Conservation (phyloP, 208 protist genomes). For the Leishmania aethiopica region DNA sequence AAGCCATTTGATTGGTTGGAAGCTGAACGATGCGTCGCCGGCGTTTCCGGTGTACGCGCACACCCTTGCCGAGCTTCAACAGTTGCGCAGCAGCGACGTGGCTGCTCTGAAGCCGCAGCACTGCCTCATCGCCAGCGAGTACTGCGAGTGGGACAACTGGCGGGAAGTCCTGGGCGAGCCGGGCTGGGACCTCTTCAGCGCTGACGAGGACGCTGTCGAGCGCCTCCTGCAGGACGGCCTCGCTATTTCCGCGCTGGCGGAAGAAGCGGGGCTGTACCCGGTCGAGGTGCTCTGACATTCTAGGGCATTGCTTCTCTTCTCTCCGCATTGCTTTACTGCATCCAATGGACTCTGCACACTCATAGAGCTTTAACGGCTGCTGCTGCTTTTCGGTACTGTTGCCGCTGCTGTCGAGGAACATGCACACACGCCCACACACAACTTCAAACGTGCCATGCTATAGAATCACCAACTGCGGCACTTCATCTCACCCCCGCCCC, state of each 20-base stretch:
- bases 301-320: neutral
- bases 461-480: neutral
- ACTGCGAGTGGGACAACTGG: constrained; percentile 87
- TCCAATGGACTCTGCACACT: neutral
- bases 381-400: neutral
- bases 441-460: neutral
- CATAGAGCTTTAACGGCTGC: neutral
- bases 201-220: constrained; percentile 41
- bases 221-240: constrained; percentile 42
- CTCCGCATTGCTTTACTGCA: neutral
- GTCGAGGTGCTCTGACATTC: constrained; percentile 15
- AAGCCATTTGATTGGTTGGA: constrained; percentile 75
- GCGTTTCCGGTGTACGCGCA: constrained; percentile 73
- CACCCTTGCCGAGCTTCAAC: constrained; percentile 52
- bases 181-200: constrained; percentile 58
- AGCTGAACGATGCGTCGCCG: constrained; percentile 33
- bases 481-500: neutral
- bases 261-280: constrained; percentile 4
- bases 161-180: constrained; percentile 68
- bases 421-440: neutral
- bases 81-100: constrained; percentile 32
- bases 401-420: neutral
- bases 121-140: constrained; percentile 45
- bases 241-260: neutral
- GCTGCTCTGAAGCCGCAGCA: constrained; percentile 49